A percentile compares a stretch with the other conserved stretches of the same genome.
These are phyloP conservation scores for Fusarium papillatum DNA, from an alignment of 2,329 filamentous ascomycete genomes.

Conservation along the genomic window DNA sequence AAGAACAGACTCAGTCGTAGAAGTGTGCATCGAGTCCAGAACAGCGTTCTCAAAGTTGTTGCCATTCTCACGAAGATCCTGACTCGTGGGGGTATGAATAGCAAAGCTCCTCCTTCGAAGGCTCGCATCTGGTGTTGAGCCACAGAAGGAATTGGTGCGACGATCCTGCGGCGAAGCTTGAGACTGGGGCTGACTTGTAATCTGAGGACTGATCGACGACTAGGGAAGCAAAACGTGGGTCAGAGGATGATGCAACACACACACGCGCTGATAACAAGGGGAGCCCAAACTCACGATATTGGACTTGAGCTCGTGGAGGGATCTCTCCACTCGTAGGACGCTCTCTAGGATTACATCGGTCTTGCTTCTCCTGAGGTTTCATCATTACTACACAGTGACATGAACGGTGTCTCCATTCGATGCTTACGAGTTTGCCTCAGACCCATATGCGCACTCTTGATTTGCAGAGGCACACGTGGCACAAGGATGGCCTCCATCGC, in stretches of 20 bases:
- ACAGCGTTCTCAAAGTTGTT: slow-evolving; percentile 60
- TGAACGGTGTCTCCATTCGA: neutral
- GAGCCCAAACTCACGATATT: slow-evolving; percentile 50
- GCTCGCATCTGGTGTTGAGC: slow-evolving; percentile 38
- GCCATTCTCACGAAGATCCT: slow-evolving; percentile 33
- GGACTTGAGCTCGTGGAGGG: slow-evolving; percentile 59
- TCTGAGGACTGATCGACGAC: slow-evolving; percentile 26
- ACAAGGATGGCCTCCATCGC: slow-evolving; percentile 62
- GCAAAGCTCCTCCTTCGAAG: slow-evolving; percentile 39
- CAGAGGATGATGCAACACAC: neutral
- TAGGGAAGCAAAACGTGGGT: neutral
- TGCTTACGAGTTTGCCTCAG: slow-evolving; percentile 58
- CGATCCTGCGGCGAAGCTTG: slow-evolving; percentile 34
- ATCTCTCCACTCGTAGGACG: slow-evolving; percentile 61
- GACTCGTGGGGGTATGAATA: slow-evolving; percentile 39
- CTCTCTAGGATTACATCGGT: slow-evolving; percentile 66
- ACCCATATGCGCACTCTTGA: slow-evolving; percentile 57
- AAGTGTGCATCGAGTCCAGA: slow-evolving; percentile 63
- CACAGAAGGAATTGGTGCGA: slow-evolving; percentile 40
- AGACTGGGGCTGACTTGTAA: slow-evolving; percentile 17
- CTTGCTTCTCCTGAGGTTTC: slow-evolving; percentile 57
- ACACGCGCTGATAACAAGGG: too few relatives aligned
- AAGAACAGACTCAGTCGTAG: slow-evolving; percentile 64
- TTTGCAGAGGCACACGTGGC: slow-evolving; percentile 52
- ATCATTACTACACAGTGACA: slow-evolving; percentile 12